phyloP scores from a whole-genome alignment of 2,329 filamentous ascomycete species.

The Exophiala calicioides region DNA sequence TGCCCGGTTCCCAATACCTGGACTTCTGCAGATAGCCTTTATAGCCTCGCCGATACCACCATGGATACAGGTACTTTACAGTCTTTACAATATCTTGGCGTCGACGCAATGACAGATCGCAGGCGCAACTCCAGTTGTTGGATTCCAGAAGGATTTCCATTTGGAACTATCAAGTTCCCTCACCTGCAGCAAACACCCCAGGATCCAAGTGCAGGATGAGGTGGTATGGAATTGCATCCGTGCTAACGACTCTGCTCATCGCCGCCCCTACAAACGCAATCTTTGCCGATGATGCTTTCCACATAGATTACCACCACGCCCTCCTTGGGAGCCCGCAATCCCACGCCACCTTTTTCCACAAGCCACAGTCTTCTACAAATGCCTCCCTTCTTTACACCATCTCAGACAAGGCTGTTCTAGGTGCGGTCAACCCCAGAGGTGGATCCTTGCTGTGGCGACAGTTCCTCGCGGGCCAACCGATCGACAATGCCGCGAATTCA shows the following conservation, averaged over 20 bases:
- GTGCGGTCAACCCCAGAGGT: slow-evolving; percentile 84
- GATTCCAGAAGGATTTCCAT: too few relatives aligned
- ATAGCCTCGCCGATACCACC: too few relatives aligned
- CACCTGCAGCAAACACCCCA: too few relatives aligned
- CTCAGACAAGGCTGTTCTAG: slow-evolving; percentile 79
- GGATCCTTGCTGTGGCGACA: slow-evolving; percentile 88
- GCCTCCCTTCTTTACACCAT: slow-evolving; percentile 90
- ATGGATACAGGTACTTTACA: too few relatives aligned
- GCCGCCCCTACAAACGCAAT: slow-evolving; percentile 57
- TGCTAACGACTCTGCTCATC: slow-evolving; percentile 11
- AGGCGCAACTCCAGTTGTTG: too few relatives aligned
- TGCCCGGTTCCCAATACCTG: too few relatives aligned
- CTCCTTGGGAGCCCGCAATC: slow-evolving; percentile 80
- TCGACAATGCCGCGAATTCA: slow-evolving; percentile 41
- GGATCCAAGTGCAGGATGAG: slow-evolving; percentile 25
- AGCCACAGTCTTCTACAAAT: slow-evolving; percentile 75
- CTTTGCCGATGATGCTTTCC: slow-evolving; percentile 86
- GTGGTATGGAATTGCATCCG: slow-evolving; percentile 21
- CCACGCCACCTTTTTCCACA: slow-evolving; percentile 92
- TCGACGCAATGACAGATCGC: too few relatives aligned
- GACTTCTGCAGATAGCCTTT: too few relatives aligned
- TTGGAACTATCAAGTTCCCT: too few relatives aligned
- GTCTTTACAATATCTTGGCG: too few relatives aligned
- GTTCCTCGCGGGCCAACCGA: slow-evolving; percentile 54
- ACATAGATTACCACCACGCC: slow-evolving; percentile 89